Evolutionary conservation across 2,329 filamentous ascomycete species (phyloP).

Genomic region (Talaromyces sp.): DNA sequence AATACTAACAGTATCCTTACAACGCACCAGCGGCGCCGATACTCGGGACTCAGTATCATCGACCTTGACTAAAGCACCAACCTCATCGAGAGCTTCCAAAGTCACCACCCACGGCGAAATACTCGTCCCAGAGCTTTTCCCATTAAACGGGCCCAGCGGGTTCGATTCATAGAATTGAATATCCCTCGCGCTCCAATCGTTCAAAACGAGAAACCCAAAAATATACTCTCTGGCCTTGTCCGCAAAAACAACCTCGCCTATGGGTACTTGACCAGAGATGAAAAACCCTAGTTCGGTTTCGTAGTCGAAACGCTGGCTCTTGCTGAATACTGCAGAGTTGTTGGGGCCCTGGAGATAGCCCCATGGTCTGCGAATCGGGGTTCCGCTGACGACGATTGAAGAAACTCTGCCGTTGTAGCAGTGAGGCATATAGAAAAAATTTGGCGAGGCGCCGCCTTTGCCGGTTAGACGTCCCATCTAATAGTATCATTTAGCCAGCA

Average conservation of each 20-base stretch:
- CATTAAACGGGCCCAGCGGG: conserved; percentile 57
- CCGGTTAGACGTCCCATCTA: conserved; percentile 6
- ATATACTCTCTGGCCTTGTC: conserved; percentile 54
- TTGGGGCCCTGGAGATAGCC: conserved; percentile 34
- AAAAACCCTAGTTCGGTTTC: conserved; percentile 44
- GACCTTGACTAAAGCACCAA: neutral
- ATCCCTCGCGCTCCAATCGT: conserved; percentile 54
- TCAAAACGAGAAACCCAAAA: conserved; percentile 58
- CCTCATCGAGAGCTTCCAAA: conserved; percentile 47
- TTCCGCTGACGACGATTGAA: conserved; percentile 48
- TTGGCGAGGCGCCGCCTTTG: neutral
- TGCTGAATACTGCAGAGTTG: conserved; percentile 18
- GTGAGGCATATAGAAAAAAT: conserved; percentile 45
- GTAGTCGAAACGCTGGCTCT: conserved; percentile 30
- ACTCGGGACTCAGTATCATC: too few species aligned
- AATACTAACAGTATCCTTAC: neutral
- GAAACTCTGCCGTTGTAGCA: conserved; percentile 54
- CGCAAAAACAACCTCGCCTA: conserved; percentile 33
- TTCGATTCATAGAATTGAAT: conserved; percentile 59
- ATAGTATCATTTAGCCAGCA: conserved; percentile 18
- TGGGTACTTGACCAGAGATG: conserved; percentile 36
- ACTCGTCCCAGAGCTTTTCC: conserved; percentile 56
- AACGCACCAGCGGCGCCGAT: neutral
- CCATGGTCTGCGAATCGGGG: conserved; percentile 43
- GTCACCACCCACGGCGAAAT: conserved; percentile 61